phyloP scores from a whole-genome alignment of 352 stramenopile species.

The Thraustochytrium sp. region DNA sequence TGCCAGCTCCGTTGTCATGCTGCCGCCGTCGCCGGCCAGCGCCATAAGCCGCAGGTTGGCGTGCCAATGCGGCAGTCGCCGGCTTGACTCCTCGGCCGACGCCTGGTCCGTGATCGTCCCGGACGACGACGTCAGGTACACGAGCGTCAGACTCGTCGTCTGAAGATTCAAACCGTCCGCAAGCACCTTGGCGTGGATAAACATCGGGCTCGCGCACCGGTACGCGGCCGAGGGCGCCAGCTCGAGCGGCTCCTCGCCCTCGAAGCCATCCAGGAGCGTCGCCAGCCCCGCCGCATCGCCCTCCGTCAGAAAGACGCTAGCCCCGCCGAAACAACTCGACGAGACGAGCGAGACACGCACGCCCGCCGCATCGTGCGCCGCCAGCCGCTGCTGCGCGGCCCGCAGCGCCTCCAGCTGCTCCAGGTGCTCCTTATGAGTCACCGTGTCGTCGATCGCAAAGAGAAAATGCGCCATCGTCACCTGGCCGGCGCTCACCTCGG shows the following conservation, averaged over 20 bases:
- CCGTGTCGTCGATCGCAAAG: not conserved
- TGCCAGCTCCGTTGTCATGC: too few relatives aligned
- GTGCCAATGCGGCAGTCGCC: not conserved
- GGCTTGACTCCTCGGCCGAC: not conserved
- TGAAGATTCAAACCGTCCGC: not conserved
- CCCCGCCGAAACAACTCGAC: not conserved
- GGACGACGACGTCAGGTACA: not conserved
- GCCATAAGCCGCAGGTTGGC: not conserved
- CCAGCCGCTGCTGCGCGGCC: not conserved
- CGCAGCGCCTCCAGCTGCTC: not conserved
- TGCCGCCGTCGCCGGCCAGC: too few relatives aligned
- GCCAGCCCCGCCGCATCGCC: not conserved
- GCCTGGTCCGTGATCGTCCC: not conserved
- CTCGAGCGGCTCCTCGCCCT: not conserved
- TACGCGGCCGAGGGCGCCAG: not conserved
- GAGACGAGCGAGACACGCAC: not conserved
- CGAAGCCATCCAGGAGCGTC: not conserved
- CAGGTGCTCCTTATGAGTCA: not conserved
- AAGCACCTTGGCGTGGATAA: not conserved
- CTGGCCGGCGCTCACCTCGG: not conserved
- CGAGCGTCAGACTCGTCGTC: not conserved
- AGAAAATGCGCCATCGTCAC: not conserved
- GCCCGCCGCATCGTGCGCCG: not conserved
- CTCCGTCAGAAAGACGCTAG: not conserved
- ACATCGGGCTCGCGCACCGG: not conserved